Evolutionary conservation across 768 basidiomycete species (phyloP).

Genomic region (Boletus subcaerulescens): DNA sequence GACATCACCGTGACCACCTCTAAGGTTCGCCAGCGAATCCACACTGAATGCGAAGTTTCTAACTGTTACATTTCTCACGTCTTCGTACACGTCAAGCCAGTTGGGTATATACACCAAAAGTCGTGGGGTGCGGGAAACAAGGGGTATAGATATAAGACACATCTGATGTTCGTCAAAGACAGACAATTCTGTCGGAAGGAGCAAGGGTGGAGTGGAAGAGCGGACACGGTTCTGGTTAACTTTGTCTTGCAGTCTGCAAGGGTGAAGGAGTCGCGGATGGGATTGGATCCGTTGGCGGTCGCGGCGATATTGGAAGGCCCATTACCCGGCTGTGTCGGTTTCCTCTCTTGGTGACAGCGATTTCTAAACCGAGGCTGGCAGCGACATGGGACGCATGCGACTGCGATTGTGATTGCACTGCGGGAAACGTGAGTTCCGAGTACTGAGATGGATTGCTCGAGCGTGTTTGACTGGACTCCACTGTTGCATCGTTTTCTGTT

Average conservation of each 20-base stretch:
- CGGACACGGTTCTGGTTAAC: slow-evolving; percentile 7
- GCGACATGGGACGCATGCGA: slow-evolving; percentile 61
- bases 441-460: slow-evolving; percentile 37
- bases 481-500: slow-evolving; percentile 53
- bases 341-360: slow-evolving; percentile 54
- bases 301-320: slow-evolving; percentile 54
- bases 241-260: slow-evolving; percentile 25
- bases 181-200: background rate
- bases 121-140: slow-evolving; percentile 5
- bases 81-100: slow-evolving; percentile 6
- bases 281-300: slow-evolving; percentile 17
- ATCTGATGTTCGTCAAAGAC: slow-evolving; percentile 8
- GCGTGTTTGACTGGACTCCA: slow-evolving; percentile 41
- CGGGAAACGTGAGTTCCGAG: slow-evolving; percentile 25
- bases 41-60: background rate
- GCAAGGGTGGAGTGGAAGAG: background rate
- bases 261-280: slow-evolving; percentile 17
- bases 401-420: slow-evolving; percentile 39
- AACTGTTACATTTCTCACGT: background rate
- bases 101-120: slow-evolving; percentile 22
- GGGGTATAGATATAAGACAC: slow-evolving; percentile 29
- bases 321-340: slow-evolving; percentile 64
- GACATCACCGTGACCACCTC: too few species aligned
- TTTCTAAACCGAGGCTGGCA: slow-evolving; percentile 67
- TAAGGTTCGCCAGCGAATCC: too few species aligned